Evolutionary conservation across 176 grass and related monocot genomes (phyloP), one percentile per base, ranked within the genome.

Genomic region (Bothriochloa decipiens): DNA sequence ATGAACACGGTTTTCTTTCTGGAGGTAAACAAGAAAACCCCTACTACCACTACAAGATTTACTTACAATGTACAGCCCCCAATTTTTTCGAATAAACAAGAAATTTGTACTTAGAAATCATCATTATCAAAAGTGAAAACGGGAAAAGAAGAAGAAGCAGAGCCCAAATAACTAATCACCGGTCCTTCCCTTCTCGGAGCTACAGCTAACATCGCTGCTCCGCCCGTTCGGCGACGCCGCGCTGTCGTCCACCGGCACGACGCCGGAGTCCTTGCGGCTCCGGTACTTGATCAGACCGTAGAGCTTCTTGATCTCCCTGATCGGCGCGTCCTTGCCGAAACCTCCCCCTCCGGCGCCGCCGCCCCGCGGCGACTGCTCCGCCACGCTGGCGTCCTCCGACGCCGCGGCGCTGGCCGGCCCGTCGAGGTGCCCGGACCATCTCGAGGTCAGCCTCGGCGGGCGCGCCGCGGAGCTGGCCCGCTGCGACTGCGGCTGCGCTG

Each of bases 211-310:
- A 18, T 91, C 82, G 26, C 79, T 86, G 61, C 67, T 68, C 28
- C 58, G 80, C 66, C 63, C 84, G 68, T 90, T 83, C n/a, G 80
- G 77, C 75, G 90, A 73, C 27, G 88, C 81, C 50, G 86, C 73
- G 43, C 0, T 74, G 37, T 84, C 87, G 81, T 96, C 91, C 37
- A 90, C 82, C 33, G 82, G 84, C 27, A 88, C 70, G 20, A 81
- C 78, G 49, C 88, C 78, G 23, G 79, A 86, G 25, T 99, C 93
- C 90, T 90, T 96, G 78, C 88, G 89, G 75, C 88, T 92, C 78
- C 77, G 87, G 77, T 94, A 89, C 94, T 92, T 99, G 65, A 99
- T 96, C 32, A 99, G 72, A 1, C 91, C 93, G 69, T 96, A 99
- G 11, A 99, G 81, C 70, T 96, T 99, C 86, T 96, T 96, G 81